Evolutionary conservation across 305 asterid species (phyloP).

Genomic region (Rubia occidens): DNA sequence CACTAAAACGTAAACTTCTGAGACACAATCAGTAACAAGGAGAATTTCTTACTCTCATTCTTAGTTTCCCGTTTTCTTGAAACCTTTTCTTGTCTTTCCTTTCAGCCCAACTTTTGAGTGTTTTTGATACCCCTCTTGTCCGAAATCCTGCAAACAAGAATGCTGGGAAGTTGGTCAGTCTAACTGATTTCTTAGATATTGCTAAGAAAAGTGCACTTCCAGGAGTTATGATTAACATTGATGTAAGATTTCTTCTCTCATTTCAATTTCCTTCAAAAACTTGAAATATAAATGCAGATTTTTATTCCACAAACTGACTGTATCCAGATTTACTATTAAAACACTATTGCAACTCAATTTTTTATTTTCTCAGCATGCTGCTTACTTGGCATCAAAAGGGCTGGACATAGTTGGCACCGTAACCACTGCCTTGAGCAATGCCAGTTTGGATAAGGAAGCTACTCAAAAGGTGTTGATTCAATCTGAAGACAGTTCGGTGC

Average conservation of each 20-base stretch:
- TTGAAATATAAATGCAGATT: background rate
- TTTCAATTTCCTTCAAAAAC: background rate
- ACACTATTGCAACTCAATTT: too few relatives aligned
- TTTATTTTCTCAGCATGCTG: constrained; percentile 47
- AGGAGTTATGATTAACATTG: constrained; percentile 52
- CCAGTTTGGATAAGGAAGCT: constrained; percentile 52
- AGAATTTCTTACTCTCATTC: background rate
- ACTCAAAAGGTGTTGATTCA: constrained; percentile 59
- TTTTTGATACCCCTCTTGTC: constrained; percentile 28
- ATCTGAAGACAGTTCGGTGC: constrained; percentile 72
- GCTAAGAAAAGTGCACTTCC: constrained; percentile 48
- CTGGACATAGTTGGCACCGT: constrained; percentile 63
- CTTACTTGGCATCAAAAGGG: constrained; percentile 61
- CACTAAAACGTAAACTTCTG: constrained; percentile 53
- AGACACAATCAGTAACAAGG: background rate
- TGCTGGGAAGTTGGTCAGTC: constrained; percentile 63
- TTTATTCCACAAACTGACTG: background rate
- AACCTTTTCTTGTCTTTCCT: constrained; percentile 3
- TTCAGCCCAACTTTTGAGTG: constrained; percentile 69
- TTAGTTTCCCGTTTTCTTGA: background rate
- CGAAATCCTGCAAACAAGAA: constrained; percentile 74
- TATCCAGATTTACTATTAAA: background rate
- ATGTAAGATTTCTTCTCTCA: constrained; percentile 26
- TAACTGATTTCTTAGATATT: constrained; percentile 63
- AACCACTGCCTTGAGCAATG: constrained; percentile 50